A percentile compares a stretch with the other conserved stretches of the same genome.
These are phyloP conservation scores for Phoenix dactylifera DNA, from an alignment of 176 grass and related monocot species.

Conservation along the genomic window DNA sequence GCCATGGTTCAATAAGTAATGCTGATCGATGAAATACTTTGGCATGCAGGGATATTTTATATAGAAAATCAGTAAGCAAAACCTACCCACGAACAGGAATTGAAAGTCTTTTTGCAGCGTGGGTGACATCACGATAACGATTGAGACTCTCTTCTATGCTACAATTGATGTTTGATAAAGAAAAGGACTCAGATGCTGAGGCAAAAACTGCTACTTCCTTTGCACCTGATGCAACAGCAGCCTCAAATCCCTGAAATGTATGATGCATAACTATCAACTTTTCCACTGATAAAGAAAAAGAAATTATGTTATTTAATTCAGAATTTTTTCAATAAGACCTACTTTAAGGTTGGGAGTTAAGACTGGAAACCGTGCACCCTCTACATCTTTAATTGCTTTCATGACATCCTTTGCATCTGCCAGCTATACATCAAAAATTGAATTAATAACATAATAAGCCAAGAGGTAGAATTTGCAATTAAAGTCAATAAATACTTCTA, in stretches of 20 bases:
- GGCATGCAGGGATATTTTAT: neutral
- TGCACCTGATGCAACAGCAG: slow-evolving; percentile 67
- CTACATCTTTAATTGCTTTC: slow-evolving; percentile 32
- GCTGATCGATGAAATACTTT: too few species aligned
- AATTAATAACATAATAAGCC: neutral
- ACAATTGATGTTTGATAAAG: slow-evolving; percentile 79
- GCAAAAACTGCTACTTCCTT: slow-evolving; percentile 83
- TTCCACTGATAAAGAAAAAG: slow-evolving; percentile 2
- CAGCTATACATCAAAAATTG: slow-evolving; percentile 41
- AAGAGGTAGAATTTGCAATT: too few species aligned
- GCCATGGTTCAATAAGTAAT: too few species aligned
- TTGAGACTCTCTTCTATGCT: slow-evolving; percentile 68
- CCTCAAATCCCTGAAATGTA: slow-evolving; percentile 66
- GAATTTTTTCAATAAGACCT: slow-evolving; percentile 2
- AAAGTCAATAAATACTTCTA: too few species aligned
- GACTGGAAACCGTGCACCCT: slow-evolving; percentile 52
- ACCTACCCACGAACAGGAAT: slow-evolving; percentile 67
- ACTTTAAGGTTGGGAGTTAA: slow-evolving; percentile 95
- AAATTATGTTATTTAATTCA: too few species aligned
- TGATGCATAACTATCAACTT: neutral
- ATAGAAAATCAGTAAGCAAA: neutral
- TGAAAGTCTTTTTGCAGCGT: slow-evolving; percentile 50
- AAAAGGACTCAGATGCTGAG: slow-evolving; percentile 87
- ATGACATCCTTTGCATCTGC: slow-evolving; percentile 92
- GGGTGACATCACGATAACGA: slow-evolving; percentile 47